phyloP scores from a whole-genome alignment of 306 rosid species.

The Begonia loranthoides region DNA sequence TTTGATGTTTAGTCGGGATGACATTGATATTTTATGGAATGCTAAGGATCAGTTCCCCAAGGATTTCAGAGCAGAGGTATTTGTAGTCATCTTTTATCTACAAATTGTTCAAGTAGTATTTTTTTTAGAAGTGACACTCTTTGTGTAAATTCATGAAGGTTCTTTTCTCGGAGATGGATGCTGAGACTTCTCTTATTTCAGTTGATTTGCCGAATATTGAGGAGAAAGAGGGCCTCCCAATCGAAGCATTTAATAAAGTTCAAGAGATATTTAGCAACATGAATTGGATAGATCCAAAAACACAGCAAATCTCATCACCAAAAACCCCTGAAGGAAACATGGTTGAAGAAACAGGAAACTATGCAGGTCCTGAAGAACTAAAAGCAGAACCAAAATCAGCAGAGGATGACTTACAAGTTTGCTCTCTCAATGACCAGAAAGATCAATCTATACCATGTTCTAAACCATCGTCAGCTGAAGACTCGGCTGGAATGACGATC shows the following conservation, averaged over 20 bases:
- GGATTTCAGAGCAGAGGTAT: constrained; percentile 94
- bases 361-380: too few species aligned
- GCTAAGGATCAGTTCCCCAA: constrained; percentile 64
- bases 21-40: constrained; percentile 78
- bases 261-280: constrained; percentile 89
- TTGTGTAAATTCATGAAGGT: constrained; percentile 53
- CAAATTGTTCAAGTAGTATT: constrained; percentile 3
- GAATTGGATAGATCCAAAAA: constrained; percentile 72
- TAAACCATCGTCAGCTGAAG: constrained; percentile 4
- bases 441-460: too few species aligned
- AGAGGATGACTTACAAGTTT: too few species aligned
- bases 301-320: constrained; percentile 46
- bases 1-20: constrained; percentile 93
- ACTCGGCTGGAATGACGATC: constrained; percentile 14
- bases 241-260: constrained; percentile 87
- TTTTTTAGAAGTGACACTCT: constrained; percentile 14
- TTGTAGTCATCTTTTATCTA: constrained; percentile 3
- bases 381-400: too few species aligned
- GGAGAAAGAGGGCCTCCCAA: constrained; percentile 89
- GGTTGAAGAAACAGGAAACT: too few species aligned
- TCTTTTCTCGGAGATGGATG: constrained; percentile 91
- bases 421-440: too few species aligned
- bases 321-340: constrained; percentile 14
- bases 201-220: constrained; percentile 54
- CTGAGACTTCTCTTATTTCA: constrained; percentile 48